These are phyloP conservation scores for Tricharina praecox DNA, from an alignment of 495 filamentous ascomycete species.

Conservation along the genomic window DNA sequence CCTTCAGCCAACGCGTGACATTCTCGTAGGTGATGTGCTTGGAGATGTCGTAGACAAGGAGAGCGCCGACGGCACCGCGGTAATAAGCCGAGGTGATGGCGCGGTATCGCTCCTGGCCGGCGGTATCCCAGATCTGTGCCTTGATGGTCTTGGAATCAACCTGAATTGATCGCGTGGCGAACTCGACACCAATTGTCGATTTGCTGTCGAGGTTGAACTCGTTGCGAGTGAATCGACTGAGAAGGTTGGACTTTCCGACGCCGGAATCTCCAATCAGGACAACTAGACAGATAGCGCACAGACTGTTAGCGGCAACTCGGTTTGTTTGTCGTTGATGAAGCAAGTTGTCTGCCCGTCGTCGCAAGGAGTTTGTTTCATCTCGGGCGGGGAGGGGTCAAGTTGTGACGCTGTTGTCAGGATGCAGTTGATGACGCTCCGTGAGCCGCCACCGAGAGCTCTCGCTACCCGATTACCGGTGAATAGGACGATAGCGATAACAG, in stretches of 20 bases:
- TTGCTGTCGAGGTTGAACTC: conserved; percentile 99
- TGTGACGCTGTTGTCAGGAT: too few relatives aligned
- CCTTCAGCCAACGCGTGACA: conserved; percentile 97
- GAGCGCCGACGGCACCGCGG: conserved; percentile 87
- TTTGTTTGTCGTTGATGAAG: too few relatives aligned
- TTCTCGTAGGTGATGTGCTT: conserved; percentile 99
- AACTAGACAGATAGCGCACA: too few relatives aligned
- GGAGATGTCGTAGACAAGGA: conserved; percentile 98
- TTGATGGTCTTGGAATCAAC: conserved; percentile 99
- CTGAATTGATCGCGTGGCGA: conserved; percentile 95
- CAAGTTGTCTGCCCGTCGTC: too few relatives aligned
- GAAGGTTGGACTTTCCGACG: conserved; percentile 98
- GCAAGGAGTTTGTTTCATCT: too few relatives aligned
- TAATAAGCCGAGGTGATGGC: conserved; percentile 99
- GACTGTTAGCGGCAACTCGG: too few relatives aligned
- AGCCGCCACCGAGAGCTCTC: too few relatives aligned
- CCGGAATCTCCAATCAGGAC: conserved; percentile 97
- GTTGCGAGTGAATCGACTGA: conserved; percentile 98
- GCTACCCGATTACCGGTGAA: too few relatives aligned
- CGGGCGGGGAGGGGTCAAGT: too few relatives aligned
- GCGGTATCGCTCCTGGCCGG: conserved; percentile 95
- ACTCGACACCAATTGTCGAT: conserved; percentile 99
- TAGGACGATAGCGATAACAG: too few relatives aligned
- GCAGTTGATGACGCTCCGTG: too few relatives aligned
- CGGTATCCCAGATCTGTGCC: conserved; percentile 99